Percentiles rank a stretch among this genome's conserved stretches.
Evolutionary conservation across 106 monocot genomes (phyloP).

Genomic region (Allium cepa): DNA sequence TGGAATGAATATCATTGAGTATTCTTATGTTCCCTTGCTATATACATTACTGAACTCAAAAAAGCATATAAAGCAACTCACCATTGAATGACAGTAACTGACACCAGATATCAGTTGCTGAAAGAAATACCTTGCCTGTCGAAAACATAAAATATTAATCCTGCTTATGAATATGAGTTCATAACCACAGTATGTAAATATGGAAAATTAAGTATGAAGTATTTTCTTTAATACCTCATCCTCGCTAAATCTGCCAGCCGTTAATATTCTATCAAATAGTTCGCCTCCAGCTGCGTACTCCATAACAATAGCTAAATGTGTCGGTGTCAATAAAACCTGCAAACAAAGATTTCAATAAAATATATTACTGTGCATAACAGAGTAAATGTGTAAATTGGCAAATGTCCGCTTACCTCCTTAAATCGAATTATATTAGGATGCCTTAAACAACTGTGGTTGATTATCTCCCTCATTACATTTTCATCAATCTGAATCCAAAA

Average conservation of each 20-base stretch:
- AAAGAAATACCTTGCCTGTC: conserved; percentile 62
- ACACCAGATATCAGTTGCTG: conserved; percentile 13
- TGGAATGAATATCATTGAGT: neutral
- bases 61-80: conserved; percentile 13
- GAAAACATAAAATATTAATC: neutral
- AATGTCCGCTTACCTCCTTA: conserved; percentile 12
- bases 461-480: conserved; percentile 24
- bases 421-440: conserved; percentile 26
- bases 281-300: conserved; percentile 88
- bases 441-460: conserved; percentile 22
- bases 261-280: conserved; percentile 81
- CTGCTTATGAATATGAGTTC: too few species aligned
- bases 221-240: conserved; percentile 39
- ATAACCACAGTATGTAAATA: too few species aligned
- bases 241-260: conserved; percentile 77
- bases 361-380: too few species aligned
- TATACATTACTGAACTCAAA: neutral
- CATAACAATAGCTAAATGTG: conserved; percentile 87
- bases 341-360: neutral
- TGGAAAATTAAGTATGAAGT: too few species aligned
- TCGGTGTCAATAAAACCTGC: conserved; percentile 76
- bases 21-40: neutral
- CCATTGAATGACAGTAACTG: conserved; percentile 60
- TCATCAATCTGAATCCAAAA: conserved; percentile 18
- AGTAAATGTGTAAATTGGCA: too few species aligned